These are phyloP conservation scores for Scedosporium boydii DNA, from an alignment of 2,329 filamentous ascomycete genomes.

Conservation along the genomic window DNA sequence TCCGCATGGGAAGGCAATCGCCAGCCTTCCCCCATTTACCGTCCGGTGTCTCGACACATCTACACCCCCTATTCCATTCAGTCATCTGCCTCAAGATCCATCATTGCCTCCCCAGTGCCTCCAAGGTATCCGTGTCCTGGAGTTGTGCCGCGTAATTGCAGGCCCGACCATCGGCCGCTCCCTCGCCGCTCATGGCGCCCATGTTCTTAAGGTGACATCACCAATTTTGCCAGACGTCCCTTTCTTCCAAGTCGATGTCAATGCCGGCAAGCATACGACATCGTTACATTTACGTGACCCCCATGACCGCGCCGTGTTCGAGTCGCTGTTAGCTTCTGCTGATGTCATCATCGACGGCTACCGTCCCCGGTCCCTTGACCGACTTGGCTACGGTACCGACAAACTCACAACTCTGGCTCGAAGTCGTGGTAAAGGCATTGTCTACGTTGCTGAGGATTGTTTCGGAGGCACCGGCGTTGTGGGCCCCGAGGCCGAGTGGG, in stretches of 20 bases:
- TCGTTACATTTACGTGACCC: conserved; percentile 52
- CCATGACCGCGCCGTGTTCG: conserved; percentile 44
- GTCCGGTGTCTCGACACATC: conserved; percentile 39
- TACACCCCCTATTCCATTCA: conserved; percentile 36
- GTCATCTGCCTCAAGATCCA: neutral
- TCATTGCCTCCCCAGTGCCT: conserved; percentile 22
- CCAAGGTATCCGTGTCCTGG: conserved; percentile 61
- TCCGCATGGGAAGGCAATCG: conserved; percentile 23
- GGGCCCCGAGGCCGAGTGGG: conserved; percentile 43
- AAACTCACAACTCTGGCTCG: conserved; percentile 33
- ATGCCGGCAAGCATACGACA: conserved; percentile 59
- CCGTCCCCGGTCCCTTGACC: conserved; percentile 50
- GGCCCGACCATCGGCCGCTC: conserved; percentile 63
- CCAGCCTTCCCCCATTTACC: conserved; percentile 32
- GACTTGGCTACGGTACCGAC: conserved; percentile 6
- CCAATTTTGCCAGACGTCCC: conserved; percentile 60
- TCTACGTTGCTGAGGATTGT: conserved; percentile 64
- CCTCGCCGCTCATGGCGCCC: conserved; percentile 66
- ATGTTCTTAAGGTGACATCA: conserved; percentile 63
- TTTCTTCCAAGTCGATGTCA: conserved; percentile 64
- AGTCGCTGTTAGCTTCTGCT: conserved; percentile 48
- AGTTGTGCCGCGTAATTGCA: conserved; percentile 67
- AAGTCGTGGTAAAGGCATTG: conserved; percentile 48
- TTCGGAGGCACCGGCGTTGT: conserved; percentile 36
- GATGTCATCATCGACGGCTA: conserved; percentile 62